Conservation (phyloP, 805 yeast genomes). For the Torulaspora indica region DNA sequence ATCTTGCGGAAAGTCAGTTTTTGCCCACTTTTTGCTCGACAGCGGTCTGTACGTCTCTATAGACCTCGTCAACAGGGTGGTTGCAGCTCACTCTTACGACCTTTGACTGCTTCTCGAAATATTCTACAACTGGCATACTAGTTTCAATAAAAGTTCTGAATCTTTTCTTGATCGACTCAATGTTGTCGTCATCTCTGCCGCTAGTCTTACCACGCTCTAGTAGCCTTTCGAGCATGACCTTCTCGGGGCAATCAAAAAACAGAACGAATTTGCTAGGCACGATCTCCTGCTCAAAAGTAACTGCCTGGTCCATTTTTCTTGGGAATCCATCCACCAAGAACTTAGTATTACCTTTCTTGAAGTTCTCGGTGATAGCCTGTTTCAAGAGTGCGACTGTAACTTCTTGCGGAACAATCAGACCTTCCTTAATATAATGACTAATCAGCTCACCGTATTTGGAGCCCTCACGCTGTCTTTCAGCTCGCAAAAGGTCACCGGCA, state of each 20-base stretch:
- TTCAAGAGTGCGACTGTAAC: conserved; percentile 79
- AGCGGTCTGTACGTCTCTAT: conserved; percentile 60
- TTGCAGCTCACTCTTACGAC: conserved; percentile 80
- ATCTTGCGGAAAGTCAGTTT: too few relatives aligned
- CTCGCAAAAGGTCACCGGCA: conserved; percentile 95
- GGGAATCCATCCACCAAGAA: conserved; percentile 96
- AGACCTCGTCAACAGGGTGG: conserved; percentile 74
- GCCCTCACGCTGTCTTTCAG: conserved; percentile 79
- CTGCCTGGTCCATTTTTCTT: conserved; percentile 95
- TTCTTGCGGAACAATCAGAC: conserved; percentile 87
- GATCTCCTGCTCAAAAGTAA: conserved; percentile 78
- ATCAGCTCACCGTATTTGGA: conserved; percentile 83
- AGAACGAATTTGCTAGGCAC: conserved; percentile 67
- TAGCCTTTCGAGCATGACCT: conserved; percentile 77
- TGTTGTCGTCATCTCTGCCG: conserved; percentile 90
- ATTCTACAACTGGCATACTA: conserved; percentile 88
- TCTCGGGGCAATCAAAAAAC: conserved; percentile 77
- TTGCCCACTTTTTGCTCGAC: conserved; percentile 43
- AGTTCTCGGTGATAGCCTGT: conserved; percentile 64
- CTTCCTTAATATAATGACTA: conserved; percentile 78
- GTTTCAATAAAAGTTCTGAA: conserved; percentile 83
- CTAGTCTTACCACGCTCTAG: conserved; percentile 90
- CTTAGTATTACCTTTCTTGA: conserved; percentile 47
- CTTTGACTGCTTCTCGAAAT: conserved; percentile 64
- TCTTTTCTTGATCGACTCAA: conserved; percentile 85